Percentiles rank a stretch among this genome's conserved stretches.
Conservation (phyloP, 192 early-diverging fungal genomes). For the Thamnidium elegans region DNA sequence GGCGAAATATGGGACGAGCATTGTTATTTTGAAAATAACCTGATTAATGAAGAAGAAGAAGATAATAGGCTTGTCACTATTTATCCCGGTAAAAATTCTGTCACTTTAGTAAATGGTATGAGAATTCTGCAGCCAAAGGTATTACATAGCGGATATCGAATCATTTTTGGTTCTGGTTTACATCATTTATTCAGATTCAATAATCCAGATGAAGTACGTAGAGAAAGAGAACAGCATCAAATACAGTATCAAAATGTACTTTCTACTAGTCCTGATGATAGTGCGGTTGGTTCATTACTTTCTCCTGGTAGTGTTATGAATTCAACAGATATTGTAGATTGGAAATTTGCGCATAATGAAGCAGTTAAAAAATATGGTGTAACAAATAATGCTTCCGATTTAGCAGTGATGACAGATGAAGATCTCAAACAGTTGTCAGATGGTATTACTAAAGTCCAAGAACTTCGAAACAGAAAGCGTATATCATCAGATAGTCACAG, state of each 20-base stretch:
- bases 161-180: slow-evolving; percentile 65
- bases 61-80: slow-evolving; percentile 54
- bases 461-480: slow-evolving; percentile 37
- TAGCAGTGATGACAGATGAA: slow-evolving; percentile 51
- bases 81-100: slow-evolving; percentile 48
- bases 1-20: slow-evolving; percentile 50
- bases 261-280: neutral
- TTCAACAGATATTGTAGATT: slow-evolving; percentile 57
- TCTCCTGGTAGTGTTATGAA: neutral
- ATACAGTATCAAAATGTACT: slow-evolving; percentile 13
- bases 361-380: slow-evolving; percentile 46
- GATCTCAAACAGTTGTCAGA: slow-evolving; percentile 53
- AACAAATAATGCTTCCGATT: slow-evolving; percentile 26
- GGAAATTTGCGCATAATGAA: slow-evolving; percentile 73
- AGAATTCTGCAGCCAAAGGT: slow-evolving; percentile 53
- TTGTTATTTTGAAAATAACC: slow-evolving; percentile 61
- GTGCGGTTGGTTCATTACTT: neutral
- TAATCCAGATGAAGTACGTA: slow-evolving; percentile 75
- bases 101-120: slow-evolving; percentile 78
- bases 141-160: slow-evolving; percentile 68
- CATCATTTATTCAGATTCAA: slow-evolving; percentile 84
- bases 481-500: slow-evolving; percentile 37
- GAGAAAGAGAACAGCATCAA: slow-evolving; percentile 48
- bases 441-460: slow-evolving; percentile 48
- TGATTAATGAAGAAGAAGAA: slow-evolving; percentile 5